phyloP scores from a whole-genome alignment of 2,329 filamentous ascomycete species.

The Ophiostoma ulmi region DNA sequence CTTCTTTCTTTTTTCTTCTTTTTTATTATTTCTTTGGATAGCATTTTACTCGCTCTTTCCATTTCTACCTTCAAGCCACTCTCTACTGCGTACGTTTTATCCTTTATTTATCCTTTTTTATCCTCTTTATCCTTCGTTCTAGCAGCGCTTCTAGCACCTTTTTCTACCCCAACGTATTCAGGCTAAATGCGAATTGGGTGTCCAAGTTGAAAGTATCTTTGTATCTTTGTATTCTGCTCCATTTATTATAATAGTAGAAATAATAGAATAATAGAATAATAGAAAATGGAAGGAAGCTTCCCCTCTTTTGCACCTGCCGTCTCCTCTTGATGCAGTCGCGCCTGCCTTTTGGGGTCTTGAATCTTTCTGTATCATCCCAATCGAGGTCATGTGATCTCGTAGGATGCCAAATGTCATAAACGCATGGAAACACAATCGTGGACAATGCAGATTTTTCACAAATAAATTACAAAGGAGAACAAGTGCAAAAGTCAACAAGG shows the following conservation, averaged over 20 bases:
- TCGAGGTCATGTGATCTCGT: neutral
- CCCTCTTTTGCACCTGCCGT: neutral
- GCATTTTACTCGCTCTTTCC: neutral
- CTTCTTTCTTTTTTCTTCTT: neutral
- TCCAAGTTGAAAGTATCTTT: neutral
- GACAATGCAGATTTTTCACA: neutral
- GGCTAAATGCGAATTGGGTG: neutral
- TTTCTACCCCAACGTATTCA: constrained; percentile 14
- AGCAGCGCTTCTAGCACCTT: neutral
- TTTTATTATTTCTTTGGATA: neutral
- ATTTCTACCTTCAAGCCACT: neutral
- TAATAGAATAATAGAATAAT: neutral
- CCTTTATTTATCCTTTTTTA: neutral
- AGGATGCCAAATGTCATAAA: neutral
- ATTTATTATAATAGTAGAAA: neutral
- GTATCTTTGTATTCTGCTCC: neutral
- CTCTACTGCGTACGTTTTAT: neutral
- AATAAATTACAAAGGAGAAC: neutral
- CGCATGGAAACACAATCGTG: neutral
- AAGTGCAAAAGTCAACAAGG: constrained; percentile 7
- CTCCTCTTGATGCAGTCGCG: neutral
- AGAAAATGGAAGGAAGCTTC: neutral
- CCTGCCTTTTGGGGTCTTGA: neutral
- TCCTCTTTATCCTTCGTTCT: constrained; percentile 6
- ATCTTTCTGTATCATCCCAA: neutral